phyloP scores from a whole-genome alignment of 129 eudicot genomes.

The Chrysanthemum lavandulifolium region DNA sequence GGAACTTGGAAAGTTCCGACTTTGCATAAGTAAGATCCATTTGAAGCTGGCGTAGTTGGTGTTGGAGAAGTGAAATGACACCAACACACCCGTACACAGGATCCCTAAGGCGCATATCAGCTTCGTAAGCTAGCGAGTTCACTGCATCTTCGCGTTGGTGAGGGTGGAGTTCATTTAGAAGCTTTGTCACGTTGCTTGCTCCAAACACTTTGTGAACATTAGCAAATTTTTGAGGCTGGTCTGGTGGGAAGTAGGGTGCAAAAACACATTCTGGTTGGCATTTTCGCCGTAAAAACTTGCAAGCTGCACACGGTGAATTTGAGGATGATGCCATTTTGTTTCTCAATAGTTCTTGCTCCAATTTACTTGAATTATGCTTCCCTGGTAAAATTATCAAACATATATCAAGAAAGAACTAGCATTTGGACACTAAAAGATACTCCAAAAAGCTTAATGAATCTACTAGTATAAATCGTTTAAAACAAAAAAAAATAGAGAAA shows the following conservation, averaged over 20 bases:
- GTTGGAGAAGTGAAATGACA: conserved; percentile 86
- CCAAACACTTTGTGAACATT: conserved; percentile 89
- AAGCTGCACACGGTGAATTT: conserved; percentile 88
- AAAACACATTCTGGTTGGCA: conserved; percentile 95
- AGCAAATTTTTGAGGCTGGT: conserved; percentile 89
- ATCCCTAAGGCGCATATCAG: conserved; percentile 89
- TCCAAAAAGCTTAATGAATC: too few relatives aligned
- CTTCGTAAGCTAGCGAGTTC: conserved; percentile 83
- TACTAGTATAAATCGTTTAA: too few relatives aligned
- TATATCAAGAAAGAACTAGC: background rate
- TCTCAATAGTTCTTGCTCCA: conserved; percentile 13
- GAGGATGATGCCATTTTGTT: conserved; percentile 64
- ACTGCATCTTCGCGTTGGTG: conserved; percentile 94
- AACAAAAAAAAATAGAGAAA: background rate
- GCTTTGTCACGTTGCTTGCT: conserved; percentile 87
- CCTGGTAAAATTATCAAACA: conserved; percentile 9
- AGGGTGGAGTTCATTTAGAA: conserved; percentile 80
- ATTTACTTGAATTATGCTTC: conserved; percentile 1
- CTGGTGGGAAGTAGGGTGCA: conserved; percentile 92
- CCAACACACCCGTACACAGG: conserved; percentile 96
- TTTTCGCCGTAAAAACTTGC: conserved; percentile 81
- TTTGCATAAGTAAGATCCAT: conserved; percentile 75
- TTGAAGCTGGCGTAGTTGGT: conserved; percentile 86
- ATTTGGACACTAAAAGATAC: background rate
- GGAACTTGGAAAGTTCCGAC: conserved; percentile 85